These are phyloP conservation scores for Zizania palustris DNA, from an alignment of 202 grass and related monocot genomes.

Conservation along the genomic window DNA sequence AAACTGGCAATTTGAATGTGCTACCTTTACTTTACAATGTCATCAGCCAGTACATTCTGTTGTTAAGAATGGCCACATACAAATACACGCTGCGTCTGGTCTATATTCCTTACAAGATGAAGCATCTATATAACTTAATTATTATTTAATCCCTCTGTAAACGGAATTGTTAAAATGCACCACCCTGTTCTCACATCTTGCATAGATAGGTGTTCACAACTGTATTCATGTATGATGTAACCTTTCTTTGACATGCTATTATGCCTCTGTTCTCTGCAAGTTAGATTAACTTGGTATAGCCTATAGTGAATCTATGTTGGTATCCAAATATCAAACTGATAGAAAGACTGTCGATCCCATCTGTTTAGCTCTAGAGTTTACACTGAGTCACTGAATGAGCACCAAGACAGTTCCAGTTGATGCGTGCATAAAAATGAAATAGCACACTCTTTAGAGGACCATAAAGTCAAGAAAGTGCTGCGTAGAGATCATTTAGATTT, in stretches of 20 bases:
- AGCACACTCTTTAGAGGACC: conserved; percentile 8
- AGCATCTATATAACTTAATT: not conserved
- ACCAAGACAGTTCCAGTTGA: conserved; percentile 10
- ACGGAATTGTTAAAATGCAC: not conserved
- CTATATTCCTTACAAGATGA: not conserved
- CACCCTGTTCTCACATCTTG: not conserved
- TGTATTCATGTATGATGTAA: not conserved
- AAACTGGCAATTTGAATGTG: conserved; percentile 8
- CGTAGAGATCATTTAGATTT: conserved; percentile 17
- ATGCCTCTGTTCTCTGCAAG: not conserved
- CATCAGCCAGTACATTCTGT: not conserved
- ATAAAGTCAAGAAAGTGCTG: not conserved
- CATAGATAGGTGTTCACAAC: not conserved
- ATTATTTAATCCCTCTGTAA: not conserved
- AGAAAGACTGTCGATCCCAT: not conserved
- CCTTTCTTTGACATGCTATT: not conserved
- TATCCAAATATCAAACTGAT: conserved; percentile 17
- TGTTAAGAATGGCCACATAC: conserved; percentile 20
- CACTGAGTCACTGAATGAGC: not conserved
- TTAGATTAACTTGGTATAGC: not conserved
- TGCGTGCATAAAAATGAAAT: conserved; percentile 3
- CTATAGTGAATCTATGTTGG: conserved; percentile 2
- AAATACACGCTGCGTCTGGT: conserved; percentile 11
- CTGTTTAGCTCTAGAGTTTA: conserved; percentile 16
- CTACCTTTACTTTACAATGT: conserved; percentile 20